A percentile compares a stretch with the other conserved stretches of the same genome.
Conservation (phyloP, 192 early-diverging fungal genomes). For the Dissophora ornata region DNA sequence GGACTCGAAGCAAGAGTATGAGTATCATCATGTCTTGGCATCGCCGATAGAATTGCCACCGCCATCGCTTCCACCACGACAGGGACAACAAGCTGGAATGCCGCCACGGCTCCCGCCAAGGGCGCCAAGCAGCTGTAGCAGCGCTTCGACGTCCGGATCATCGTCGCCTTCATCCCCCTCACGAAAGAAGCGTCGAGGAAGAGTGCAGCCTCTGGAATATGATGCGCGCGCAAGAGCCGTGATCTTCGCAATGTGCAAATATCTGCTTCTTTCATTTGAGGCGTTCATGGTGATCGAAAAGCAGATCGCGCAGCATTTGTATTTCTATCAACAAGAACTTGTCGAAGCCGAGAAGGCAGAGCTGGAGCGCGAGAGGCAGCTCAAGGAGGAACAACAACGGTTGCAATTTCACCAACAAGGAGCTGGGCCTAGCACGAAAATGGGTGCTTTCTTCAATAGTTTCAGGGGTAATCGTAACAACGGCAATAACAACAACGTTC, state of each 20-base stretch:
- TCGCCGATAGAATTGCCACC: neutral
- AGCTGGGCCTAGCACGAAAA: conserved; percentile 18
- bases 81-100: neutral
- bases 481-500: neutral
- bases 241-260: conserved; percentile 53
- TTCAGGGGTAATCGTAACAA: conserved; percentile 15
- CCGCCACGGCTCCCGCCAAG: conserved; percentile 33
- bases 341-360: conserved; percentile 31
- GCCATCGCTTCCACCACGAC: conserved; percentile 20
- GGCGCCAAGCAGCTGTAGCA: conserved; percentile 1
- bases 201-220: conserved; percentile 55
- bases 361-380: conserved; percentile 9
- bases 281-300: conserved; percentile 57
- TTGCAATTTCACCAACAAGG: conserved; percentile 18
- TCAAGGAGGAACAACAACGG: conserved; percentile 26
- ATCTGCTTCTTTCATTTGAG: conserved; percentile 31
- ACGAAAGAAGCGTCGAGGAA: neutral
- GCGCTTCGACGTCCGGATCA: neutral
- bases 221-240: conserved; percentile 63
- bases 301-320: conserved; percentile 63
- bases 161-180: conserved; percentile 4
- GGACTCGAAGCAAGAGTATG: conserved; percentile 8
- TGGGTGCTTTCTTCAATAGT: conserved; percentile 37
- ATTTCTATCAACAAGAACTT: conserved; percentile 58
- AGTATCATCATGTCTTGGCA: no score